Evolutionary conservation across 2,329 filamentous ascomycete species (phyloP).

Genomic region (Paecilomyces niveus): DNA sequence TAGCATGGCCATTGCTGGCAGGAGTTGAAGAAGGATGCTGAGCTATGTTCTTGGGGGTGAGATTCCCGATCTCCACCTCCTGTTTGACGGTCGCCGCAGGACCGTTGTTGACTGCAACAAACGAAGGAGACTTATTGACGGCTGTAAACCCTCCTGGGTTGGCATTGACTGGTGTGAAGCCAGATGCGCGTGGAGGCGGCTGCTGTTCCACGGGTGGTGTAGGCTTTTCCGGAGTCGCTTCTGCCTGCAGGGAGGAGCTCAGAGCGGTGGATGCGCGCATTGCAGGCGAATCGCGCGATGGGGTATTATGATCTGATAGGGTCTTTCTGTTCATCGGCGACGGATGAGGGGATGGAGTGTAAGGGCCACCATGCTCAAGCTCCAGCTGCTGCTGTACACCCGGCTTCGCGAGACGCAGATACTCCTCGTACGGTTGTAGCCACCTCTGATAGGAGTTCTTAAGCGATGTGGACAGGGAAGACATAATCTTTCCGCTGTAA

Average conservation of each 20-base stretch:
- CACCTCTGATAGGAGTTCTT: constrained; percentile 98
- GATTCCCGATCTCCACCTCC: constrained; percentile 50
- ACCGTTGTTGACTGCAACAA: constrained; percentile 34
- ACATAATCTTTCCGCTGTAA: constrained; percentile 99
- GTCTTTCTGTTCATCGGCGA: constrained; percentile 61
- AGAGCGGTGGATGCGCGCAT: constrained; percentile 51
- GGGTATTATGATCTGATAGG: constrained; percentile 37
- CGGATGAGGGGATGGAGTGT: constrained; percentile 70
- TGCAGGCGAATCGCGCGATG: constrained; percentile 58
- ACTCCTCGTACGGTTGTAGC: constrained; percentile 95
- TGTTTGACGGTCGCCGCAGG: constrained; percentile 36
- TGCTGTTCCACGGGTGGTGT: constrained; percentile 30
- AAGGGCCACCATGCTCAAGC: constrained; percentile 82
- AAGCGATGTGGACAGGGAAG: constrained; percentile 89
- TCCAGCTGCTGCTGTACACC: constrained; percentile 95
- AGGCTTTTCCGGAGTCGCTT: constrained; percentile 24
- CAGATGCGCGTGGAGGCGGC: constrained; percentile 35
- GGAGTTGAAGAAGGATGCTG: constrained; percentile 54
- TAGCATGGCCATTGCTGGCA: constrained; percentile 45
- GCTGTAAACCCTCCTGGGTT: constrained; percentile 50
- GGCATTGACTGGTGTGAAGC: constrained; percentile 69
- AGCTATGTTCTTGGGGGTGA: constrained; percentile 56
- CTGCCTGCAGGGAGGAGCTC: constrained; percentile 44
- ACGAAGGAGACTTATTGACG: constrained; percentile 47
- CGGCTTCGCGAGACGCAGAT: constrained; percentile 81